These are phyloP conservation scores for Psilocybe sp. DNA, from an alignment of 768 basidiomycete genomes.

Conservation along the genomic window DNA sequence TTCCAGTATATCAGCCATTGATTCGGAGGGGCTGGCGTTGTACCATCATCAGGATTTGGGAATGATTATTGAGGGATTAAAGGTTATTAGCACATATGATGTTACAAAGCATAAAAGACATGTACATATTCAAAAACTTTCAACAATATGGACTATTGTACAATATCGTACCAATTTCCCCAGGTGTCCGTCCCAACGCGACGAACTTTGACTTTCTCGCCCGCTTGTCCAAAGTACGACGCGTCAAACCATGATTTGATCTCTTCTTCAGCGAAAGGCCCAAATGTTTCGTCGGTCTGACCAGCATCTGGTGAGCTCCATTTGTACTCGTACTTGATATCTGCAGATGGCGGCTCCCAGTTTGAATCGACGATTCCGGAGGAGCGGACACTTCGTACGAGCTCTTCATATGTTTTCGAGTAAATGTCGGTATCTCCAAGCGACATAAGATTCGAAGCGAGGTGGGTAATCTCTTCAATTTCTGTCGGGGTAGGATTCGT, in stretches of 20 bases:
- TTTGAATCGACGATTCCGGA: conserved; percentile 64
- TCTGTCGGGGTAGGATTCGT: conserved; percentile 37
- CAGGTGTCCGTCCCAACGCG: conserved; percentile 60
- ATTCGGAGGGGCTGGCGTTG: background rate
- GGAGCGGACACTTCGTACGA: conserved; percentile 72
- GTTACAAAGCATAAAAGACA: conserved; percentile 6
- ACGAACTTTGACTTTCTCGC: conserved; percentile 78
- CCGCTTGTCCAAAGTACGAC: conserved; percentile 73
- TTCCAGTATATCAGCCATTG: conserved; percentile 95
- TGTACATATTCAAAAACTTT: conserved; percentile 7
- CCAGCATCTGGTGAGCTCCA: conserved; percentile 61
- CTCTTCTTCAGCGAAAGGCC: conserved; percentile 79
- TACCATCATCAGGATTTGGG: conserved; percentile 2
- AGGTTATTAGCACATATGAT: conserved; percentile 7
- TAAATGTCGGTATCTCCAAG: conserved; percentile 86
- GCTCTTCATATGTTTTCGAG: conserved; percentile 80
- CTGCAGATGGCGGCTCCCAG: conserved; percentile 78
- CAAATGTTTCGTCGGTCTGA: conserved; percentile 56
- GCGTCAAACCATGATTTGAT: conserved; percentile 80
- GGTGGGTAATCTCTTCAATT: conserved; percentile 79
- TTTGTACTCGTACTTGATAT: conserved; percentile 76
- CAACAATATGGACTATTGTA: conserved; percentile 32
- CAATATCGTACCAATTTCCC: conserved; percentile 67
- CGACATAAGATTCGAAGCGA: conserved; percentile 86
- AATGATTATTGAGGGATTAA: conserved; percentile 5